These are phyloP conservation scores for Penicillium olsonii DNA, from an alignment of 2,329 filamentous ascomycete species.

Conservation along the genomic window DNA sequence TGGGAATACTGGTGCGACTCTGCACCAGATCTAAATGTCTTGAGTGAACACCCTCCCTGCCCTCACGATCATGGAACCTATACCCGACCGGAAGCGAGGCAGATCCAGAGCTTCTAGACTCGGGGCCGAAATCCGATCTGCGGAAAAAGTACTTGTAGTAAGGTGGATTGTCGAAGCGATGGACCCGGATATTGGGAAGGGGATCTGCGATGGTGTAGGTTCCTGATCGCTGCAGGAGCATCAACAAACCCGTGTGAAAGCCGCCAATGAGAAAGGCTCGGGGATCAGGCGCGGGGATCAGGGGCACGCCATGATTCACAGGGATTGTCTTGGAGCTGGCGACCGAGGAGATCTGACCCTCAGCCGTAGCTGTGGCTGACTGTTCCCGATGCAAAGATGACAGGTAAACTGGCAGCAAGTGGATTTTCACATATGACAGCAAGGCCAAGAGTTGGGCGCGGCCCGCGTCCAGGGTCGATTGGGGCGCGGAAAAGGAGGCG, in stretches of 20 bases:
- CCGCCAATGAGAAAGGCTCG: slow-evolving; percentile 39
- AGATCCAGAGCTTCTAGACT: background rate
- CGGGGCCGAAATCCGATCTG: slow-evolving; percentile 14
- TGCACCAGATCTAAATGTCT: slow-evolving; percentile 40
- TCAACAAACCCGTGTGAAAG: slow-evolving; percentile 37
- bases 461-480: slow-evolving; percentile 14
- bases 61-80: slow-evolving; percentile 29
- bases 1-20: slow-evolving; percentile 42
- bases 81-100: slow-evolving; percentile 33
- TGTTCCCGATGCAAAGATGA: slow-evolving; percentile 15
- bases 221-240: slow-evolving; percentile 26
- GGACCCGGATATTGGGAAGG: slow-evolving; percentile 25
- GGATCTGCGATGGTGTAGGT: slow-evolving; percentile 14
- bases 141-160: slow-evolving; percentile 43
- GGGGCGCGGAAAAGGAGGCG: slow-evolving; percentile 14
- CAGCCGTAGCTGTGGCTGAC: background rate
- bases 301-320: slow-evolving; percentile 11
- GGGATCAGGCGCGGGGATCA: slow-evolving; percentile 29
- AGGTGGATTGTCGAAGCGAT: slow-evolving; percentile 31
- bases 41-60: slow-evolving; percentile 28
- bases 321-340: background rate
- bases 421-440: slow-evolving; percentile 26
- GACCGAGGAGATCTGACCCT: background rate
- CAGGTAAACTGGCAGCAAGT: slow-evolving; percentile 31
- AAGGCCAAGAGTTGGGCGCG: slow-evolving; percentile 32